Conservation (phyloP, 1,284 basidiomycete species). For the Melampsora americana region DNA sequence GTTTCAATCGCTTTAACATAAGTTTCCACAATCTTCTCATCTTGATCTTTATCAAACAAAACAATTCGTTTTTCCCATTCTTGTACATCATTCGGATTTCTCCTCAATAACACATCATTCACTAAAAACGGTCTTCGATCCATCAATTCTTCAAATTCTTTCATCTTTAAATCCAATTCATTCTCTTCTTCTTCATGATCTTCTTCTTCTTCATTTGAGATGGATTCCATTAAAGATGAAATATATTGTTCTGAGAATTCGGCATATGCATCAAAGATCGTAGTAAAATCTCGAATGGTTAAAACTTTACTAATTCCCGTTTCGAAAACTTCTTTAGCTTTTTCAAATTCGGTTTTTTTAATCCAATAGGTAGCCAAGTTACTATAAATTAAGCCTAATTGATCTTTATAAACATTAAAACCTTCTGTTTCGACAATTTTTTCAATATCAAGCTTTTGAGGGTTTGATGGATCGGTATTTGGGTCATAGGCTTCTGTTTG, state of each 20-base stretch:
- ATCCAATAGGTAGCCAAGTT: constrained; percentile 98
- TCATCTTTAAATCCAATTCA: constrained; percentile 85
- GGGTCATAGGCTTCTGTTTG: constrained; percentile 64
- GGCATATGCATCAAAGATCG: constrained; percentile 94
- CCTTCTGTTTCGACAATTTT: constrained; percentile 80
- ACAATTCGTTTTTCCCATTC: constrained; percentile 99
- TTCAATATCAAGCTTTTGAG: constrained; percentile 79
- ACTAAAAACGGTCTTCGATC: constrained; percentile 92
- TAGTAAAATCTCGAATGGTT: constrained; percentile 94
- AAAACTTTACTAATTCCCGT: constrained; percentile 76
- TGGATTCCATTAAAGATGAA: constrained; percentile 81
- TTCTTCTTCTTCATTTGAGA: constrained; percentile 74
- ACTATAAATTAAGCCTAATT: constrained; percentile 92
- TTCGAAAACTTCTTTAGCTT: constrained; percentile 80
- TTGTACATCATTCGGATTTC: constrained; percentile 96
- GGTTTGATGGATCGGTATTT: constrained; percentile 74
- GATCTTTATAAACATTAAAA: constrained; percentile 83
- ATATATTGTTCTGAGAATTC: constrained; percentile 91
- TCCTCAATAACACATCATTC: constrained; percentile 86
- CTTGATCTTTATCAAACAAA: constrained; percentile 77
- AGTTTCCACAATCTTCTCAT: constrained; percentile 87
- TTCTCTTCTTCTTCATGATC: constrained; percentile 71
- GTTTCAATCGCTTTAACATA: constrained; percentile 86
- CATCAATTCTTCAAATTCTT: constrained; percentile 89
- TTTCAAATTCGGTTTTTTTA: constrained; percentile 90